phyloP scores from a whole-genome alignment of 257 asterid genomes.

The Penstemon barbatus region DNA sequence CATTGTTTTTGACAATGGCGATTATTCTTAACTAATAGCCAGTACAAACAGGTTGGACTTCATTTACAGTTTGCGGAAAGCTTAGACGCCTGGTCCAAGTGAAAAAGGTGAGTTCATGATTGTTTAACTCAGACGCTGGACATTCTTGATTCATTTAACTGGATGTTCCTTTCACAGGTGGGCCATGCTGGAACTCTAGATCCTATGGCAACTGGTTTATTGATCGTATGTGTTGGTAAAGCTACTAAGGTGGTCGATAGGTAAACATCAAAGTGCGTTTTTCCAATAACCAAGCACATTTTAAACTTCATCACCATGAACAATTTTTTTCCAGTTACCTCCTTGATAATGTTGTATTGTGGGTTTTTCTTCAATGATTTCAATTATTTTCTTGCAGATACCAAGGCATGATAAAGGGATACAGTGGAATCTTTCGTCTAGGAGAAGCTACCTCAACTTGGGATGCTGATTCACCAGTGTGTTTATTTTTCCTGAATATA shows the following conservation, averaged over 20 bases:
- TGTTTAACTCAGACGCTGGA: background rate
- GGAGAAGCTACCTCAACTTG: constrained; percentile 99
- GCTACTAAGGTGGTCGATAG: constrained; percentile 91
- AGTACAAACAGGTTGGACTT: constrained; percentile 89
- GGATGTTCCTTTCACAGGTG: constrained; percentile 52
- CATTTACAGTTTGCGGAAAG: constrained; percentile 98
- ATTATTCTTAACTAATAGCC: constrained; percentile 30
- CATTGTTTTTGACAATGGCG: background rate
- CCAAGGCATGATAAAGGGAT: constrained; percentile 96
- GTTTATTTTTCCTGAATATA: constrained; percentile 33
- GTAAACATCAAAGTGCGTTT: constrained; percentile 39
- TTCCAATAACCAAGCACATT: constrained; percentile 1
- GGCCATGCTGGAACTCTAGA: constrained; percentile 99
- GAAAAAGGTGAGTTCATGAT: constrained; percentile 66
- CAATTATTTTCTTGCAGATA: constrained; percentile 52
- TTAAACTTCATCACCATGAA: background rate
- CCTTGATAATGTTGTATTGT: background rate
- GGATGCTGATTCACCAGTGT: constrained; percentile 98
- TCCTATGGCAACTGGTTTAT: constrained; percentile 98
- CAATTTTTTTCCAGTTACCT: background rate
- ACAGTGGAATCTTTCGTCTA: constrained; percentile 90
- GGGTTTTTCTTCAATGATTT: constrained; percentile 16
- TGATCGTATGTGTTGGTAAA: constrained; percentile 94
- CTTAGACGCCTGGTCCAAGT: constrained; percentile 85
- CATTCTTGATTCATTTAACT: constrained; percentile 1